Percentiles rank a stretch among this genome's conserved stretches.
phyloP scores from a whole-genome alignment of 768 basidiomycete species.

The Tulasnella sp. region DNA sequence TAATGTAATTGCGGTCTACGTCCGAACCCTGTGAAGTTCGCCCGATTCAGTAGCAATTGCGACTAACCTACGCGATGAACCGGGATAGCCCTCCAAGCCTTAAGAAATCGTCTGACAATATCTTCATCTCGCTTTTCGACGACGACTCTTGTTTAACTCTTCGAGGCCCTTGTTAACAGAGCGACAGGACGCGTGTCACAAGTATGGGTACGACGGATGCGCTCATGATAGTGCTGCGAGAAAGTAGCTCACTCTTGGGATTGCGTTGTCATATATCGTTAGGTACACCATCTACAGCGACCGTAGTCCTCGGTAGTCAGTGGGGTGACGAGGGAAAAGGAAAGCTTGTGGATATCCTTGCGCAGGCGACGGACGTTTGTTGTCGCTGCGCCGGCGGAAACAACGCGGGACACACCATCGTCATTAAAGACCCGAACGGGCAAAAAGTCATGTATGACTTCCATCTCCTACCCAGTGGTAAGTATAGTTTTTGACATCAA shows the following conservation, averaged over 20 bases:
- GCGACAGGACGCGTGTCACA: not conserved
- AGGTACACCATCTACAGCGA: conserved; percentile 27
- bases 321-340: conserved; percentile 95
- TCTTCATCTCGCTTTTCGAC: not conserved
- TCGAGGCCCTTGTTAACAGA: not conserved
- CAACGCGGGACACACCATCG: conserved; percentile 98
- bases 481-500: conserved; percentile 20
- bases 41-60: not conserved
- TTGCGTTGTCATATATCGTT: not conserved
- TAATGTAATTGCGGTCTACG: not conserved
- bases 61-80: not conserved
- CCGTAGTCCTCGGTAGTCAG: conserved; percentile 76
- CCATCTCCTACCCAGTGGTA: conserved; percentile 89
- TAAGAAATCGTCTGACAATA: not conserved
- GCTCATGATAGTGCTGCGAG: not conserved
- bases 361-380: conserved; percentile 81
- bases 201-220: not conserved
- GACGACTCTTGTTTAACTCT: not conserved
- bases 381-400: conserved; percentile 97
- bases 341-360: conserved; percentile 93
- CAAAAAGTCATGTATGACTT: conserved; percentile 84
- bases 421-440: conserved; percentile 58
- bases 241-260: not conserved
- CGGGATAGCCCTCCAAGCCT: not conserved
- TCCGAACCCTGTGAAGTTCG: not conserved